Base-by-base conservation (phyloP, 129 eudicot genomes). In the Tagetes erecta region DNA sequence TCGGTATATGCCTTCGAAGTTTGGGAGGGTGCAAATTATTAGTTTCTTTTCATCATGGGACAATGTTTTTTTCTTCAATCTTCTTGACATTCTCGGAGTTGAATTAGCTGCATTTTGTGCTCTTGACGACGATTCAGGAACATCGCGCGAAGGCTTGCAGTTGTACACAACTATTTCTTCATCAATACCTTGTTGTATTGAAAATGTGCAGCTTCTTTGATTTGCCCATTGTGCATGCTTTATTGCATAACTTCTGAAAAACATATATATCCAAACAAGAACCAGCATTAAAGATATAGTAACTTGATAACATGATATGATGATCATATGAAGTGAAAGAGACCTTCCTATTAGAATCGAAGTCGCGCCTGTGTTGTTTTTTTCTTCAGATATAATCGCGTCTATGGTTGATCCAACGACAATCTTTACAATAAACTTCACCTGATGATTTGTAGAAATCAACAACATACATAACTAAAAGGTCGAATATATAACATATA, bases 371-470 rank as follows among this genome's bases (percentile, higher is more conserved):
- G 78, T 68, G 9, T 57, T 76, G 64, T 56, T 69, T 53, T 56
- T 80, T 62, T 79, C 84, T 52, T 85, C 78, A 4, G 52, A 36
- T 7, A 85, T 51, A 53, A 85, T 79, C 8, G 77, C 71, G 45
- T 45, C 70, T 3, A 82, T 59, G 6, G 67, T 60, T n/a, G 81
- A 76, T 10, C 83, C 86, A 39, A 39, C 80, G 0, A 78, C 80
- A 11, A 82, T 82, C 84, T 79, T 82, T 69, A 80, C 84, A 33
- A 13, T 31, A 70, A 85, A 82, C 56, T 79, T 82, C 39, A 85
- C 84, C 89, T 85, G 52, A 70, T 85, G 52, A 70, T 76, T 76
- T 34, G 8, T 68, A 5, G 35, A 47, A 44, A 40, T 72, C 4
- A 39, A 10, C 9, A 65, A n/a, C 37, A 74, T 20, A 57, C 31